Percentiles rank a stretch among this genome's conserved stretches.
These are phyloP conservation scores for Phytophthora pini DNA, from an alignment of 352 stramenopile genomes.

Conservation along the genomic window DNA sequence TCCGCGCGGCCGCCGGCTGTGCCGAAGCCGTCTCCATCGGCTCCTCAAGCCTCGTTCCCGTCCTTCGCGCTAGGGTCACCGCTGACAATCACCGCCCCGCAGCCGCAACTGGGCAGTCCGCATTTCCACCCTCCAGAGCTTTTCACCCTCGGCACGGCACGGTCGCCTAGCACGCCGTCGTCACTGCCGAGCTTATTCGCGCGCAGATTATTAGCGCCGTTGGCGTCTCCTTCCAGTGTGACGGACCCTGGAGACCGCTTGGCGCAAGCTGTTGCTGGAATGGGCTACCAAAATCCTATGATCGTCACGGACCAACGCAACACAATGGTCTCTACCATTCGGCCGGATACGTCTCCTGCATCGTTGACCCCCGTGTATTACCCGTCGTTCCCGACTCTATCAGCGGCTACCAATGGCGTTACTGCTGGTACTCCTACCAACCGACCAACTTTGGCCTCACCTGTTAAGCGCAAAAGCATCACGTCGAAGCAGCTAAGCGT, in stretches of 20 bases:
- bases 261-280: slow-evolving; percentile 25
- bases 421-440: slow-evolving; percentile 13
- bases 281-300: slow-evolving; percentile 33
- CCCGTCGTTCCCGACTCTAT: slow-evolving; percentile 34
- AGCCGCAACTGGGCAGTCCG: slow-evolving; percentile 34
- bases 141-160: slow-evolving; percentile 31
- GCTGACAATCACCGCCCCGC: slow-evolving; percentile 57
- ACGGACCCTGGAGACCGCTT: slow-evolving; percentile 28
- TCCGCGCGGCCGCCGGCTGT: slow-evolving; percentile 30
- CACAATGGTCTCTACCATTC: slow-evolving; percentile 20
- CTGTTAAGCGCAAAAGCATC: slow-evolving; percentile 82
- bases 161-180: slow-evolving; percentile 39
- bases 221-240: slow-evolving; percentile 40
- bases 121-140: slow-evolving; percentile 48
- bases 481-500: slow-evolving; percentile 73
- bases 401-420: slow-evolving; percentile 8
- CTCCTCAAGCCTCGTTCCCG: slow-evolving; percentile 37
- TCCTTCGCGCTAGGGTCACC: slow-evolving; percentile 42
- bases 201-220: slow-evolving; percentile 45
- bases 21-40: slow-evolving; percentile 29
- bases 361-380: slow-evolving; percentile 62
- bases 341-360: slow-evolving; percentile 43
- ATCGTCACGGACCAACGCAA: slow-evolving; percentile 36
- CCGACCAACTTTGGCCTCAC: slow-evolving; percentile 40
- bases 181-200: slow-evolving; percentile 61